phyloP scores from a whole-genome alignment of 169 alveolate species.

The Plasmodium reichenowi region DNA sequence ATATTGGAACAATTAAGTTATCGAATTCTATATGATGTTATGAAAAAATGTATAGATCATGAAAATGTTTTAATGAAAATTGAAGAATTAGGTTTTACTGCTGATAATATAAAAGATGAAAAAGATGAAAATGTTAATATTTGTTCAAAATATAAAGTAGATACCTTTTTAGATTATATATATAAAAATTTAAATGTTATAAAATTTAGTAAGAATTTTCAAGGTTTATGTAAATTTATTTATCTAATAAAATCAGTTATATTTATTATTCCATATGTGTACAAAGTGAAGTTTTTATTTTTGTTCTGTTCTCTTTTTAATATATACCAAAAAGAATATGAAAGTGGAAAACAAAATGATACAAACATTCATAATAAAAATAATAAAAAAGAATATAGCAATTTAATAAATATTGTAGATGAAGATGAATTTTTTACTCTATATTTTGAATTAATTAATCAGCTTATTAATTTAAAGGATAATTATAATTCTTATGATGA shows the following conservation, averaged over 20 bases:
- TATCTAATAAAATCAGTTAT: slow-evolving; percentile 33
- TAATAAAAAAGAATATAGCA: background rate
- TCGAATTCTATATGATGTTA: slow-evolving; percentile 53
- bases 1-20: slow-evolving; percentile 40
- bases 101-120: slow-evolving; percentile 67
- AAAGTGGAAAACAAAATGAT: background rate
- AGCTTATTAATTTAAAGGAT: slow-evolving; percentile 17
- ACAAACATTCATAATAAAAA: background rate
- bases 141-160: slow-evolving; percentile 63
- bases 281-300: slow-evolving; percentile 49
- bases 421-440: slow-evolving; percentile 35
- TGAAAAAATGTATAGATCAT: slow-evolving; percentile 73
- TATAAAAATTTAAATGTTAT: slow-evolving; percentile 57
- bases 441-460: slow-evolving; percentile 52
- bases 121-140: slow-evolving; percentile 54
- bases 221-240: slow-evolving; percentile 46
- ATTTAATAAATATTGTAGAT: slow-evolving; percentile 2
- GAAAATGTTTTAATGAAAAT: slow-evolving; percentile 71
- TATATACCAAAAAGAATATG: slow-evolving; percentile 49
- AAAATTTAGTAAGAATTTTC: slow-evolving; percentile 51
- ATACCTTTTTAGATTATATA: slow-evolving; percentile 47
- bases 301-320: slow-evolving; percentile 68
- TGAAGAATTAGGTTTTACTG: slow-evolving; percentile 75
- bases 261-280: slow-evolving; percentile 40
- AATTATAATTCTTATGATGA: slow-evolving; percentile 71